Evolutionary conservation across 345 rosid genomes (phyloP).

Genomic region (Eucalyptus cladocalyx): DNA sequence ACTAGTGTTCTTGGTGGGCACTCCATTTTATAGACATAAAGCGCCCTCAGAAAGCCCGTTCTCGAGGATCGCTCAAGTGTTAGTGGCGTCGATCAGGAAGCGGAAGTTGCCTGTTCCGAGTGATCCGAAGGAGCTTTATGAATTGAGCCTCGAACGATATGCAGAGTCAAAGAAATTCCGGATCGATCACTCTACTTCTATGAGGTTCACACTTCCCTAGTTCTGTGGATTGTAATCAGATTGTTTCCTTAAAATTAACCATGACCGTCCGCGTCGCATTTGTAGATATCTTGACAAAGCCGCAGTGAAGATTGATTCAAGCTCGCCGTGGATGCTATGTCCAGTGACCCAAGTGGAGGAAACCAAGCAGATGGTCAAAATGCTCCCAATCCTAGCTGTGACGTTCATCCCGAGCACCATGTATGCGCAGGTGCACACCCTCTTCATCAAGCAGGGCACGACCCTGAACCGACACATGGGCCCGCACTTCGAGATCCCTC

Average conservation of each 20-base stretch:
- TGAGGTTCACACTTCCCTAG: slow-evolving; percentile 16
- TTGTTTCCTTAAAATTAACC: not conserved
- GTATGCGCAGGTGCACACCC: slow-evolving; percentile 30
- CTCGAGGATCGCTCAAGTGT: slow-evolving; percentile 28
- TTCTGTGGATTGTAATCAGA: not conserved
- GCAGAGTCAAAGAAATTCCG: slow-evolving; percentile 6
- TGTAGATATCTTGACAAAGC: slow-evolving; percentile 58
- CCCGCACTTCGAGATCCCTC: slow-evolving; percentile 50
- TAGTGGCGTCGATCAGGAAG: slow-evolving; percentile 38
- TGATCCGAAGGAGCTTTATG: slow-evolving; percentile 40
- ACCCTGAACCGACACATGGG: slow-evolving; percentile 39
- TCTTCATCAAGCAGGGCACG: slow-evolving; percentile 68
- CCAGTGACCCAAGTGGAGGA: slow-evolving; percentile 58
- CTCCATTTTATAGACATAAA: slow-evolving; percentile 41
- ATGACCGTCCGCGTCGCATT: not conserved
- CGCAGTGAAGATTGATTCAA: slow-evolving; percentile 20
- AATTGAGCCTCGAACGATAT: slow-evolving; percentile 18
- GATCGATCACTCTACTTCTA: slow-evolving; percentile 31
- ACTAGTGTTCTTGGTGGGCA: slow-evolving; percentile 26
- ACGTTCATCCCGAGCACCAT: slow-evolving; percentile 50
- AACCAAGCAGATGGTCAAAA: slow-evolving; percentile 57
- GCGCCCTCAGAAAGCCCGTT: slow-evolving; percentile 33
- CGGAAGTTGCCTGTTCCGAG: slow-evolving; percentile 18
- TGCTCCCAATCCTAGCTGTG: slow-evolving; percentile 28
- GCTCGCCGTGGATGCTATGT: slow-evolving; percentile 40